A percentile compares a stretch with the other conserved stretches of the same genome.
These are phyloP conservation scores for Ailanthus altissimus DNA, from an alignment of 345 rosid species.

Conservation along the genomic window DNA sequence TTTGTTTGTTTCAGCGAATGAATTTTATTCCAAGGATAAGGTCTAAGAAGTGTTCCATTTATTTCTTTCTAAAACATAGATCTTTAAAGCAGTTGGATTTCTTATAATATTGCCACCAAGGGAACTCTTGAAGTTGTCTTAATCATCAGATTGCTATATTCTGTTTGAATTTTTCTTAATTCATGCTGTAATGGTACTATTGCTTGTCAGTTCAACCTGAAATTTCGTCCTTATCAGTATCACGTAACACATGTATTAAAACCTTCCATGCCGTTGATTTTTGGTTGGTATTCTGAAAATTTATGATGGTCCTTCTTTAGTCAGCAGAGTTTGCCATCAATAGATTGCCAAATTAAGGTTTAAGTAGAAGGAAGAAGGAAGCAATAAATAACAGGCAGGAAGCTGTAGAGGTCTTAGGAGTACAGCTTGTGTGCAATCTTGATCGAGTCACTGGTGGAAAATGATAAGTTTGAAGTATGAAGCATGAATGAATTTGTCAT, in stretches of 20 bases:
- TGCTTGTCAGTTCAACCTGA: not conserved
- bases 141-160: not conserved
- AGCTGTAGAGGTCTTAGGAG: slow-evolving; percentile 15
- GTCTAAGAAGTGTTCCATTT: not conserved
- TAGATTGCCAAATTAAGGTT: slow-evolving; percentile 4
- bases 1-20: not conserved
- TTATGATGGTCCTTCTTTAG: not conserved
- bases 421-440: slow-evolving; percentile 3
- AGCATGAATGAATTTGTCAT: slow-evolving; percentile 23
- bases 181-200: not conserved
- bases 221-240: not conserved
- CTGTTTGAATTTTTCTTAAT: not conserved
- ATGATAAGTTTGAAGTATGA: slow-evolving; percentile 2
- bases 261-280: not conserved
- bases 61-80: not conserved
- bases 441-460: not conserved
- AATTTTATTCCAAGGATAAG: not conserved
- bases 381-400: slow-evolving; percentile 1
- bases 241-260: not conserved
- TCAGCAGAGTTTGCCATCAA: not conserved
- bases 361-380: not conserved
- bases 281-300: not conserved
- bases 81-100: not conserved
- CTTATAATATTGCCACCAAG: not conserved
- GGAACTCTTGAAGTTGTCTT: not conserved